Evolutionary conservation across 2,329 filamentous ascomycete species (phyloP).

Genomic region (Fusarium austroafricanum): DNA sequence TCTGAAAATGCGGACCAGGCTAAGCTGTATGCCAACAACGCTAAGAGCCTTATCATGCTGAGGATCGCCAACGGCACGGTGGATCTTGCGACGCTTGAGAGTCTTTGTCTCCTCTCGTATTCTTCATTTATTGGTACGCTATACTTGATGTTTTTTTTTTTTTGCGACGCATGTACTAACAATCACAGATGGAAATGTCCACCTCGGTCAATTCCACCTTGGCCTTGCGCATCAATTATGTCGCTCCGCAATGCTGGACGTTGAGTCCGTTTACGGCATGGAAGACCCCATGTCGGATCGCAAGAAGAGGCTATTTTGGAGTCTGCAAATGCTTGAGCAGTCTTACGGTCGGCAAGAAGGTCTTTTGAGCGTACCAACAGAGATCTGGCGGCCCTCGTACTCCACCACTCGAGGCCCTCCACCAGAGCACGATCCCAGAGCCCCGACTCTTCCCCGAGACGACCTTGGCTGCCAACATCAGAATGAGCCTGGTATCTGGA

Average conservation of each 20-base stretch:
- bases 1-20: conserved; percentile 50
- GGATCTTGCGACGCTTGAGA: conserved; percentile 61
- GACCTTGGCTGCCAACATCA: conserved; percentile 56
- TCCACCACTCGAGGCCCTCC: conserved; percentile 40
- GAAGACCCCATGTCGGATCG: conserved; percentile 54
- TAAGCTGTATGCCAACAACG: conserved; percentile 54
- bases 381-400: conserved; percentile 55
- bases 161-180: neutral
- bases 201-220: conserved; percentile 62
- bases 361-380: conserved; percentile 55
- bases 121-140: conserved; percentile 61
- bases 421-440: conserved; percentile 48
- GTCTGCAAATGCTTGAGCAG: conserved; percentile 62
- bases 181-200: conserved; percentile 59
- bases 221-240: conserved; percentile 63
- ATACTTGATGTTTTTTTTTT: neutral
- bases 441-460: conserved; percentile 58
- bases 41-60: conserved; percentile 59
- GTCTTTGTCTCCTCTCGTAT: conserved; percentile 62
- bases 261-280: conserved; percentile 53
- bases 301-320: conserved; percentile 64
- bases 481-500: conserved; percentile 62
- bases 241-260: conserved; percentile 61
- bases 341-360: conserved; percentile 61
- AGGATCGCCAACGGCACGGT: conserved; percentile 64